Base-by-base conservation (phyloP, 345 rosid species). In the Arabis hirsuta region DNA sequence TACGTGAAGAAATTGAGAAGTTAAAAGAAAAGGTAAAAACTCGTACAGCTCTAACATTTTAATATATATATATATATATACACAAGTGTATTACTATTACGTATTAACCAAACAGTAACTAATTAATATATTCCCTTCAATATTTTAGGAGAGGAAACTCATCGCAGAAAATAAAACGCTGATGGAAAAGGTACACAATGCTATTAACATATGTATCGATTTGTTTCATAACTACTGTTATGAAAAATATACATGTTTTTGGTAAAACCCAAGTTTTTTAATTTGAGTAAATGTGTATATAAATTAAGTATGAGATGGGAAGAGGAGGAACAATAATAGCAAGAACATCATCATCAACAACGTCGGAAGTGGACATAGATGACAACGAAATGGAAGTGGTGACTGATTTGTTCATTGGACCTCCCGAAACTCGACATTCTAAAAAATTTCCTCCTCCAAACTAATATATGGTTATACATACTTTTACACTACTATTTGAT, bases 321-420 rank as follows among this genome's bases (percentile, higher is more conserved):
- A 29, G 57, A 50, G 38, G 72, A 71, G 73, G 75, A 6, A 12
- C 3, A 14, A 43, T 65, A 51, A 48, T 38, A 60, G 29, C 36
- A 26, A 31, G 27, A 41, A 61, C 69, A 44, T 20, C 41, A 55
- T 52, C 71, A 72, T 29, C 67, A 66, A 3, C 73, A 48, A 12
- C 26, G 53, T 14, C 57, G 8, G 79, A 62, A 55, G 20, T 69
- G 19, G 57, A 68, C 12, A 50, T 68, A 48, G 73, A 32, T 51
- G 62, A 50, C 43, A 67, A 31, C 52, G 73, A 46, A 43, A 74
- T 82, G 82, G 91, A 91, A 69, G 96, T 91, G 63, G 96, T 82
- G 84, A 91, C 97, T 7, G 85, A 82, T 73, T 76, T 91, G 82
- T 84, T 75, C 79, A 89, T 89, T 47, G 96, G 97, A 54, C 93